Conservation (phyloP, 345 rosid genomes). For the Reutealis trisperma region DNA sequence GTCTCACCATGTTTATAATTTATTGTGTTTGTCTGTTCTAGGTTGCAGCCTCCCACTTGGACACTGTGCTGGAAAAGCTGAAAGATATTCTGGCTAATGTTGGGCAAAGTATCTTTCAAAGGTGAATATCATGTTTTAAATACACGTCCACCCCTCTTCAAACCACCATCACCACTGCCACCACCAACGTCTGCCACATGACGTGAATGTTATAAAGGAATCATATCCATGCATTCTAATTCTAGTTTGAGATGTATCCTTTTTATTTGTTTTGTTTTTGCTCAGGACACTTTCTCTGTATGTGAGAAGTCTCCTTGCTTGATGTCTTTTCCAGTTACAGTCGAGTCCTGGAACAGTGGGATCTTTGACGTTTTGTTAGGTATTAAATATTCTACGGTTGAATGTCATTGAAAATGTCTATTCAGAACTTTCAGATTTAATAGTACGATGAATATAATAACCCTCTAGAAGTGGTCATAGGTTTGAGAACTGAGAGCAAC, state of each 20-base stretch:
- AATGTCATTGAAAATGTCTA: background rate
- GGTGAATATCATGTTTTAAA: slow-evolving; percentile 43
- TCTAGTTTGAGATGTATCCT: background rate
- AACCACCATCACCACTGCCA: background rate
- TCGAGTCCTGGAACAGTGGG: background rate
- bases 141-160: background rate
- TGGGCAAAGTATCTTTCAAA: slow-evolving; percentile 75
- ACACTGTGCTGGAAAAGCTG: slow-evolving; percentile 87
- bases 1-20: slow-evolving; percentile 15
- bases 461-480: background rate
- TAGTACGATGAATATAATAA: background rate
- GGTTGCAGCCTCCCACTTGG: slow-evolving; percentile 99
- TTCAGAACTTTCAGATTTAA: background rate
- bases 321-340: background rate
- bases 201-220: background rate
- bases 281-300: slow-evolving; percentile 1
- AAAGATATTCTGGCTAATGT: slow-evolving; percentile 81
- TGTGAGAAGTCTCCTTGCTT: background rate
- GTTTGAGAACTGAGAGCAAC: background rate
- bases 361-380: background rate
- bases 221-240: background rate
- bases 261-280: background rate
- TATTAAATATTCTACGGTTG: background rate
- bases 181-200: background rate
- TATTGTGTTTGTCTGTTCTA: slow-evolving; percentile 37